Evolutionary conservation across 345 rosid genomes (phyloP), one percentile per base, ranked within the genome.

Genomic region (Populus nigra): DNA sequence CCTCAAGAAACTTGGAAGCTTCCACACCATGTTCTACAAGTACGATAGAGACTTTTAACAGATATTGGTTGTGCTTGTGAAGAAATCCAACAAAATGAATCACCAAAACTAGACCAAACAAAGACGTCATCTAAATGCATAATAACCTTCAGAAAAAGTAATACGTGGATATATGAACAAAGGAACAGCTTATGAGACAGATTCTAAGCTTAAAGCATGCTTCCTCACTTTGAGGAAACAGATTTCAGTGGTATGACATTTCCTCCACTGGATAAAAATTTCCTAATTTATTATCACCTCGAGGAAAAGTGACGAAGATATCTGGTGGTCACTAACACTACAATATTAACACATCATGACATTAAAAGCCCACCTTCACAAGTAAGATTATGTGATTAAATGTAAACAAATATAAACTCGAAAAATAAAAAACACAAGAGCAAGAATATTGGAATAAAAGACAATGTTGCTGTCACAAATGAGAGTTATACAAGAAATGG

Each of bases 401-500:
- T 47, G 5, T 4, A 47, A 47, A 15, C 1, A 4, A 47, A 13
- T 47, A 47, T 47, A 47, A 47, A 47, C 50, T 47, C 16, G 5
- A 47, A 47, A 23, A 63, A 63, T n/a, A 25, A n/a, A 11, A n/a
- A 41, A 73, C 22, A 73, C 2, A 15, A 1, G 59, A 27, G 43
- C 38, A 61, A 31, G 62, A 75, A 29, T 15, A 43, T 67, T n/a
- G 9, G 18, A 77, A 41, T 12, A 27, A 25, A 57, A 16, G 31
- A 53, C 18, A 39, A 55, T 71, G n/a, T 10, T 23, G 18, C 33
- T 5, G 35, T 47, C 50, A 47, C 50, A 15, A 6, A 1, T 8
- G 31, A 45, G 29, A 74, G 3, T 50, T 55, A 36, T 57, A 20
- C n/a, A 74, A 29, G 59, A 76, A 78, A 84, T 88, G 80, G 65